A percentile compares a stretch with the other conserved stretches of the same genome.
phyloP scores from a whole-genome alignment of 495 filamentous ascomycete genomes.

The Xylaria sp. region DNA sequence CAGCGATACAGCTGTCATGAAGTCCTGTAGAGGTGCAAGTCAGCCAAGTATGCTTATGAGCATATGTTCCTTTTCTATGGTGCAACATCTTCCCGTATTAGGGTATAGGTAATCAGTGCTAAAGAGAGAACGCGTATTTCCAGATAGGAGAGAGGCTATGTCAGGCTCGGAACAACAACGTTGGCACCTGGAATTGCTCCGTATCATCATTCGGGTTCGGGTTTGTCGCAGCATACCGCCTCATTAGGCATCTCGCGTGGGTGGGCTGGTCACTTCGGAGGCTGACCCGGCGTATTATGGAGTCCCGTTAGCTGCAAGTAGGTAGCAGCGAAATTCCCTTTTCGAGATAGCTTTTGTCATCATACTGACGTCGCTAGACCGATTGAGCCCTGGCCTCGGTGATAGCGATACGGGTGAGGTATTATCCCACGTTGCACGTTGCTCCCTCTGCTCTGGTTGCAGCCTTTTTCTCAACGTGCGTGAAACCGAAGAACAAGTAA shows the following conservation, averaged over 20 bases:
- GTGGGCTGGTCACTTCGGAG: conserved; percentile 25
- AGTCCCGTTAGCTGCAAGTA: conserved; percentile 21
- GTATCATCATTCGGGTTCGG: conserved; percentile 20
- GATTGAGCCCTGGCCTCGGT: conserved; percentile 1
- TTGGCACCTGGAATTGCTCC: not conserved
- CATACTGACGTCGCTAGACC: conserved; percentile 15
- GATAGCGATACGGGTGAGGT: conserved; percentile 23
- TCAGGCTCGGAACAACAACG: conserved; percentile 5
- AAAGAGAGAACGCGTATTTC: not conserved
- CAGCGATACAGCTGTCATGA: conserved; percentile 65
- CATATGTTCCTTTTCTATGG: not conserved
- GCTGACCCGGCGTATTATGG: conserved; percentile 23
- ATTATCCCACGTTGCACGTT: conserved; percentile 9
- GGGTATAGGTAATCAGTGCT: not conserved
- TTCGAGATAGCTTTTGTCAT: conserved; percentile 26
- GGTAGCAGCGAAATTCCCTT: not conserved
- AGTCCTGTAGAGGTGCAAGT: conserved; percentile 52
- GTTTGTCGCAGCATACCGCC: conserved; percentile 25
- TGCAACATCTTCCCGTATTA: conserved; percentile 1
- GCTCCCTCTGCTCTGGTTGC: not conserved
- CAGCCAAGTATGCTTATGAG: conserved; percentile 17
- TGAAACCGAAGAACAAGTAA: conserved; percentile 6
- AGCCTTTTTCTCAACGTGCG: conserved; percentile 8
- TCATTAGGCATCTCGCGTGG: conserved; percentile 25
- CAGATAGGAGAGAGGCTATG: not conserved